Evolutionary conservation across 1,284 basidiomycete genomes (phyloP).

Genomic region (Microbotryum saponariae): DNA sequence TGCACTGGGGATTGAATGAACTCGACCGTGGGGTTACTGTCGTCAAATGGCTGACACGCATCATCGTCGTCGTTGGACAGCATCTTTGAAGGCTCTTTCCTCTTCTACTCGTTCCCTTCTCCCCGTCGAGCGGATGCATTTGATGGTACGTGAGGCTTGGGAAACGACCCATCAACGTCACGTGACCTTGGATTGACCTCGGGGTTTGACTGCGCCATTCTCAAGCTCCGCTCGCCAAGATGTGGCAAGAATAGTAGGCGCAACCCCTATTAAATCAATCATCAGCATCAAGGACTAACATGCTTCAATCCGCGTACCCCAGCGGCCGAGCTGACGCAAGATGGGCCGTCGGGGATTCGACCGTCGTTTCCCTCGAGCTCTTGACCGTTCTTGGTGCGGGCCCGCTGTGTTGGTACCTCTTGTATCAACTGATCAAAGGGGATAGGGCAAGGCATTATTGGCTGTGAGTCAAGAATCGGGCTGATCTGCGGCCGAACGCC

Average conservation of each 20-base stretch:
- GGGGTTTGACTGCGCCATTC: not conserved
- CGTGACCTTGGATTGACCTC: not conserved
- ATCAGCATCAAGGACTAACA: no score
- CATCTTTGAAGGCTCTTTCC: slow-evolving; percentile 65
- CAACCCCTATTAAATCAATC: slow-evolving; percentile 33
- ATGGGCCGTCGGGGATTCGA: no score
- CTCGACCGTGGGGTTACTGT: not conserved
- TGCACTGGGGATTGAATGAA: not conserved
- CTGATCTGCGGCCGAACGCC: no score
- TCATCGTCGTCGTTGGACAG: slow-evolving; percentile 2
- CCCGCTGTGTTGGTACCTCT: no score
- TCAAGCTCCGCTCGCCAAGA: slow-evolving; percentile 49
- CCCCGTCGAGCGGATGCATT: slow-evolving; percentile 44
- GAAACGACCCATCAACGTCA: not conserved
- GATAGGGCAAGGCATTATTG: slow-evolving; percentile 52
- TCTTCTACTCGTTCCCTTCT: slow-evolving; percentile 59
- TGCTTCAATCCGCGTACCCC: no score
- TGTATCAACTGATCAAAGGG: no score
- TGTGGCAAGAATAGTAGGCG: slow-evolving; percentile 58
- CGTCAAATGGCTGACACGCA: not conserved
- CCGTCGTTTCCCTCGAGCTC: no score
- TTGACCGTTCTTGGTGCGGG: no score
- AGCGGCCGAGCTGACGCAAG: no score
- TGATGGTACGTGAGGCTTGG: no score
- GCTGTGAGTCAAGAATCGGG: slow-evolving; percentile 54